phyloP scores from a whole-genome alignment of 495 filamentous ascomycete species.

The Neurospora terricola region DNA sequence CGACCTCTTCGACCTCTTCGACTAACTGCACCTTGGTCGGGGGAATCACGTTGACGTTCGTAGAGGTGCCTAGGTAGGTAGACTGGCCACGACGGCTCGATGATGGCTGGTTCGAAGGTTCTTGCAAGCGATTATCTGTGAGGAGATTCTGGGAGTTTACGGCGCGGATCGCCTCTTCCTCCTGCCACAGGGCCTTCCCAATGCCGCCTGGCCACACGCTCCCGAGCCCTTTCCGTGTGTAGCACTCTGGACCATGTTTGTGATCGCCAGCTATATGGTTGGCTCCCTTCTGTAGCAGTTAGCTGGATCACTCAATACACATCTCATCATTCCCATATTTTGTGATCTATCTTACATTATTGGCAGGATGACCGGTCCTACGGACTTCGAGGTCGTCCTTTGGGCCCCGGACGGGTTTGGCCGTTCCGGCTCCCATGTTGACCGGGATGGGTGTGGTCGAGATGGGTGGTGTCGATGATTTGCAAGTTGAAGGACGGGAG shows the following conservation, averaged over 20 bases:
- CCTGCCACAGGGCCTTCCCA: no score
- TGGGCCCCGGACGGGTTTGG: not conserved
- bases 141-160: no score
- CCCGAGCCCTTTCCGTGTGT: no score
- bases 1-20: no score
- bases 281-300: not conserved
- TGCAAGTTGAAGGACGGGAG: not conserved
- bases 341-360: not conserved
- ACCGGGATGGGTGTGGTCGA: not conserved
- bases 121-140: not conserved
- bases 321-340: not conserved
- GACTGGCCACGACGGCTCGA: not conserved
- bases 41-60: no score
- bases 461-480: not conserved
- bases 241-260: no score
- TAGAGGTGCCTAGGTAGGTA: not conserved
- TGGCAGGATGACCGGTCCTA: no score
- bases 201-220: no score
- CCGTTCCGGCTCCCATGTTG: not conserved
- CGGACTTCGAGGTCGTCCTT: not conserved
- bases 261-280: no score
- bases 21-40: not conserved
- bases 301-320: not conserved
- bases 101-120: not conserved
- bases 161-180: no score